A percentile compares a stretch with the other conserved stretches of the same genome.
Evolutionary conservation across 2,329 filamentous ascomycete species (phyloP).

Genomic region (Colletotrichum magnum): DNA sequence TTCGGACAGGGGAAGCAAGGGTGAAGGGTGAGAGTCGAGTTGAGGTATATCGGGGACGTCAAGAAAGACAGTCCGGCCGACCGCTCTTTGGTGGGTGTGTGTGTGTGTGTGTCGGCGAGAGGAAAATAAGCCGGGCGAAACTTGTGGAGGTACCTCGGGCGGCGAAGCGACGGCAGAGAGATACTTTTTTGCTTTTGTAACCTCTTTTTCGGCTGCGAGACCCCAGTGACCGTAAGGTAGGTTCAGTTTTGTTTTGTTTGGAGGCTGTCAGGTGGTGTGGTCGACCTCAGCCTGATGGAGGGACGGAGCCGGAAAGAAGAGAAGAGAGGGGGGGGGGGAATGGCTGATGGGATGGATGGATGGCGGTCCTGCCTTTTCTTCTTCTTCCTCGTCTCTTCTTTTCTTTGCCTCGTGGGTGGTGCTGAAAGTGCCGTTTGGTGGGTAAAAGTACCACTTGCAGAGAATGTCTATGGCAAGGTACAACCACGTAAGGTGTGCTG

Average conservation of each 20-base stretch:
- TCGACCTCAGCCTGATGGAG: conserved; percentile 20
- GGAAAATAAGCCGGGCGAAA: not conserved
- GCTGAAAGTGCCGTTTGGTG: not conserved
- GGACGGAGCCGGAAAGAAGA: conserved; percentile 34
- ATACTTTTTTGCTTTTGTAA: too few species aligned
- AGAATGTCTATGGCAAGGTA: too few species aligned
- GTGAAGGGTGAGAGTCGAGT: too few species aligned
- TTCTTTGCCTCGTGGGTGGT: not conserved
- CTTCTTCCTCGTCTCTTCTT: not conserved
- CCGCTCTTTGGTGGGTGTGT: not conserved
- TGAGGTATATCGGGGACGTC: not conserved
- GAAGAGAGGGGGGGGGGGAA: not conserved
- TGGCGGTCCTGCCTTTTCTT: conserved; percentile 9
- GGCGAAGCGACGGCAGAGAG: too few species aligned
- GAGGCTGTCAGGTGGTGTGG: conserved; percentile 2
- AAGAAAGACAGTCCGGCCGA: conserved; percentile 6
- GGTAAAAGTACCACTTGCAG: too few species aligned
- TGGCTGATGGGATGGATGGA: conserved; percentile 7
- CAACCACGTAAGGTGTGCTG: not conserved
- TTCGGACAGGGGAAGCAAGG: too few species aligned
- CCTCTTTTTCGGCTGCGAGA: too few species aligned
- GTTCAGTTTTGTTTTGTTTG: conserved; percentile 17
- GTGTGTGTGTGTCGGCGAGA: not conserved
- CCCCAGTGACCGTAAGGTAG: not conserved
- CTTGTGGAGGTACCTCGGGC: conserved; percentile 2